A percentile compares a stretch with the other conserved stretches of the same genome.
Evolutionary conservation across 148 eudicot species (phyloP).

Genomic region (Fagopyrum homotropicum): DNA sequence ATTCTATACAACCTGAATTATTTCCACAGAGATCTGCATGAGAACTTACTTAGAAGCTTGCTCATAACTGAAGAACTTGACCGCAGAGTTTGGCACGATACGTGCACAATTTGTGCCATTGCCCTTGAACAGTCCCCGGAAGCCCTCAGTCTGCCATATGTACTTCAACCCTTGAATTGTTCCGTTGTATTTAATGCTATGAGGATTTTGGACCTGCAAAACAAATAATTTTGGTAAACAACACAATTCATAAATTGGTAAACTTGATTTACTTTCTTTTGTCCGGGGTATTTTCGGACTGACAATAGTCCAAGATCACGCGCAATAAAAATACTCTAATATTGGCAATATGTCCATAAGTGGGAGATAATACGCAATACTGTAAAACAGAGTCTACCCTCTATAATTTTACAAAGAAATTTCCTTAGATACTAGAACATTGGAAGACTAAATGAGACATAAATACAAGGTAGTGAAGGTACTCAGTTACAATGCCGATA

Average conservation of each 20-base stretch:
- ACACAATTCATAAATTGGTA: background rate
- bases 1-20: too few relatives aligned
- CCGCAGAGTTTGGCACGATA: constrained; percentile 76
- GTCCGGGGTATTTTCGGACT: background rate
- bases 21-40: too few relatives aligned
- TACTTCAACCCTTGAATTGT: constrained; percentile 73
- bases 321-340: too few relatives aligned
- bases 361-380: too few relatives aligned
- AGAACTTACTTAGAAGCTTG: constrained; percentile 64
- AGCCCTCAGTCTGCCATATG: constrained; percentile 73
- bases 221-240: background rate
- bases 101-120: constrained; percentile 92
- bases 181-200: constrained; percentile 71
- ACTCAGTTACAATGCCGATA: too few relatives aligned
- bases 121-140: constrained; percentile 78
- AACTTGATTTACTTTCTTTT: background rate
- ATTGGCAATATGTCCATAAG: too few relatives aligned
- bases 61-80: constrained; percentile 90
- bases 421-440: too few relatives aligned
- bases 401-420: too few relatives aligned
- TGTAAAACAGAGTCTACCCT: too few relatives aligned
- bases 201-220: constrained; percentile 75
- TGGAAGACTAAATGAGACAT: too few relatives aligned
- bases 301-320: background rate
- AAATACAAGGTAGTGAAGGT: too few relatives aligned